Evolutionary conservation across 129 eudicot species (phyloP).

Genomic region (Silybum marianum): DNA sequence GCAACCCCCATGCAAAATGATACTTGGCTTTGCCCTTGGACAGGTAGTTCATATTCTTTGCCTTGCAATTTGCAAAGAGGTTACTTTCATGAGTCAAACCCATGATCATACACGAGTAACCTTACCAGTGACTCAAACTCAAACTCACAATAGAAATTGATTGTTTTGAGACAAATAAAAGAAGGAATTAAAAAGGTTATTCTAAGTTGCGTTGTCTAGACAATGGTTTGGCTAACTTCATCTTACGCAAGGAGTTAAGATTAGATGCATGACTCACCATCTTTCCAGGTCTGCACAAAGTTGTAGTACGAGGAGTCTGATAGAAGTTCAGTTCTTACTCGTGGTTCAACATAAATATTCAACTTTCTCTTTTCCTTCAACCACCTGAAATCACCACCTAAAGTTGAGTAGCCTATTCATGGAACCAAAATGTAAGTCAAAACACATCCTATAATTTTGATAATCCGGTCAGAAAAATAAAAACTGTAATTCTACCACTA

Average conservation of each 20-base stretch:
- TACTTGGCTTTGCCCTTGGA: no score
- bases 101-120: no score
- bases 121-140: neutral
- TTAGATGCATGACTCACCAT: conserved; percentile 39
- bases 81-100: no score
- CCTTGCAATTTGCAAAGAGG: no score
- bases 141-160: neutral
- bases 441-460: neutral
- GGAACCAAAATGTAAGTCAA: neutral
- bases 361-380: conserved; percentile 50
- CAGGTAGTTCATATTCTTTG: no score
- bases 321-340: conserved; percentile 67
- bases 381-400: conserved; percentile 46
- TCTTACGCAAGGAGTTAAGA: neutral
- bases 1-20: no score
- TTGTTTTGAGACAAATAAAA: neutral
- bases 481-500: neutral
- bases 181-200: no score
- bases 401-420: neutral
- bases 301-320: conserved; percentile 56
- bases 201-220: neutral
- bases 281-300: conserved; percentile 72
- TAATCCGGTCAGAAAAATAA: neutral
- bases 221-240: neutral
- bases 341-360: conserved; percentile 65